Evolutionary conservation across 805 yeast species (phyloP).

Genomic region (Saccharomycopsis sp.): DNA sequence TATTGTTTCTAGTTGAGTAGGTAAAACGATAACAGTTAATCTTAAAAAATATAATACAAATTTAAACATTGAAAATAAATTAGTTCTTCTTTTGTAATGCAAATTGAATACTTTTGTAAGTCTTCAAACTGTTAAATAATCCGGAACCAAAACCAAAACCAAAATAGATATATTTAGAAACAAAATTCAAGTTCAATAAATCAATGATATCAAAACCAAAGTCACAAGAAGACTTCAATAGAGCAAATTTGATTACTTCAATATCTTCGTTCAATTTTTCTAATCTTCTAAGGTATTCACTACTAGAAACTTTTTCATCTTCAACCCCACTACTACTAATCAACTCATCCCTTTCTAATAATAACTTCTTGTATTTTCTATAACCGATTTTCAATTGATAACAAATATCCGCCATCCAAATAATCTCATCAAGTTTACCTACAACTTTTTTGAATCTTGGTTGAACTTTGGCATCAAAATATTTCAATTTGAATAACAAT

Average conservation of each 20-base stretch:
- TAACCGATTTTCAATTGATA: constrained; percentile 8
- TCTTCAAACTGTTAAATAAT: constrained; percentile 8
- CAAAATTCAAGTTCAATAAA: constrained; percentile 8
- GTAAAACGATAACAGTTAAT: no score
- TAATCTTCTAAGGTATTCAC: constrained; percentile 3
- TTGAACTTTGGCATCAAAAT: constrained; percentile 1
- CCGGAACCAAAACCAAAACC: constrained; percentile 14
- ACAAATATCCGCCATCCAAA: constrained; percentile 17
- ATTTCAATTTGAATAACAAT: constrained; percentile 13
- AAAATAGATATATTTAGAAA: constrained; percentile 10
- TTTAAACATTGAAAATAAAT: no score
- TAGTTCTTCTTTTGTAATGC: no score
- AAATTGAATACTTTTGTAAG: no score
- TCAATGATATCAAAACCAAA: constrained; percentile 17
- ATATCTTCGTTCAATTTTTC: constrained; percentile 2
- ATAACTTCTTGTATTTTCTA: neutral
- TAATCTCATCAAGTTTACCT: constrained; percentile 10
- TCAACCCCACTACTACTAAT: neutral
- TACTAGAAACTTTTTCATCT: constrained; percentile 3
- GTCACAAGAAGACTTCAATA: constrained; percentile 12
- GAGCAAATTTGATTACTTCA: constrained; percentile 1
- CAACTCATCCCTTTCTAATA: neutral
- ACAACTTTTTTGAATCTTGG: constrained; percentile 9
- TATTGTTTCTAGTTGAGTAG: no score
- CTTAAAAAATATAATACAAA: no score